Conservation (phyloP, 768 basidiomycete species). For the Suillus plorans region DNA sequence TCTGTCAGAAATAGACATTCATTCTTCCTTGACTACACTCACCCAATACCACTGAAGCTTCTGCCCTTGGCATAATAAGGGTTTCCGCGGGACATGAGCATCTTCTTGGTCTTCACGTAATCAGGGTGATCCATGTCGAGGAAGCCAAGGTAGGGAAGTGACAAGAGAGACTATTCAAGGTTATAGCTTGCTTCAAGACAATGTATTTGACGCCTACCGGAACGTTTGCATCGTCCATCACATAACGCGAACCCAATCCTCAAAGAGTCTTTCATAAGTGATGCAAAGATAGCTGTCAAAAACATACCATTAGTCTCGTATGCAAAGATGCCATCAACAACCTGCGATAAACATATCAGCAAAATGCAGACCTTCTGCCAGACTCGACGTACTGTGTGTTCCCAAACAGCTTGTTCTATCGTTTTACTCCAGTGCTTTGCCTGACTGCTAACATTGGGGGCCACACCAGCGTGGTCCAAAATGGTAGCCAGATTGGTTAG, state of each 20-base stretch:
- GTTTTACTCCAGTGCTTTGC: conserved; percentile 59
- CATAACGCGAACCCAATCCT: conserved; percentile 70
- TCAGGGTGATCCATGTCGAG: conserved; percentile 55
- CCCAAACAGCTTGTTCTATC: conserved; percentile 62
- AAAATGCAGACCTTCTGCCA: neutral
- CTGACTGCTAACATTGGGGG: conserved; percentile 49
- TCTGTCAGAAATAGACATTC: conserved; percentile 1
- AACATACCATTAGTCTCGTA: conserved; percentile 71
- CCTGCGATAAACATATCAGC: conserved; percentile 33
- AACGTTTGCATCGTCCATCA: conserved; percentile 87
- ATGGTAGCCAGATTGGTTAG: conserved; percentile 58
- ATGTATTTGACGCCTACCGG: conserved; percentile 47
- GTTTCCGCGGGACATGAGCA: conserved; percentile 61
- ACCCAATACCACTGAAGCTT: conserved; percentile 72
- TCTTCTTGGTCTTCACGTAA: conserved; percentile 63
- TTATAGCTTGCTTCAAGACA: neutral
- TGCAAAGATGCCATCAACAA: conserved; percentile 66
- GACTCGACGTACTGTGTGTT: conserved; percentile 46
- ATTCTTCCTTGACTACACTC: conserved; percentile 20
- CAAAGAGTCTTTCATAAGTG: neutral
- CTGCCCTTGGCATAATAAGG: conserved; percentile 69
- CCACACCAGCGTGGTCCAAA: conserved; percentile 48
- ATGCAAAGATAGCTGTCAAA: neutral
- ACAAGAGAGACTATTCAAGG: conserved; percentile 59
- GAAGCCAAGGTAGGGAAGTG: conserved; percentile 79